Evolutionary conservation across 495 filamentous ascomycete genomes (phyloP).

Genomic region (Aspergillus homomorphus): DNA sequence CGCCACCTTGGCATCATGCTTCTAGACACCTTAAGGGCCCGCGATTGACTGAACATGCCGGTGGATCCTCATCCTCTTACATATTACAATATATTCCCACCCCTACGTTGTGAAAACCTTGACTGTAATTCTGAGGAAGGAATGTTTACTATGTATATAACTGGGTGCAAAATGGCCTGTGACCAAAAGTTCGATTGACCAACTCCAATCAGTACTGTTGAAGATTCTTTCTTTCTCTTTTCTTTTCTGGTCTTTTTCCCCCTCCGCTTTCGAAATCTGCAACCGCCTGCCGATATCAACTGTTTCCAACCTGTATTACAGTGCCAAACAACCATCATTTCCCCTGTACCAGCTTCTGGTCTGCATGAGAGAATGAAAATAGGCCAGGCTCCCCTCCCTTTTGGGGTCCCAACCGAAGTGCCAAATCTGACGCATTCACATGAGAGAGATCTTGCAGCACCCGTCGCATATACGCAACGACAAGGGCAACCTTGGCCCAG

Average conservation of each 20-base stretch:
- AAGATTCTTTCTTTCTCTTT: background rate
- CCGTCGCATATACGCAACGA: conserved; percentile 77
- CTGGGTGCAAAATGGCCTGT: no score
- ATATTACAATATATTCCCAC: no score
- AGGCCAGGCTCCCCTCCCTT: conserved; percentile 26
- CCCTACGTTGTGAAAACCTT: no score
- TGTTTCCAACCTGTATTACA: no score
- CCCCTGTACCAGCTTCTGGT: conserved; percentile 34
- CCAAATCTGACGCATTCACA: conserved; percentile 56
- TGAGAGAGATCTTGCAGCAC: conserved; percentile 60
- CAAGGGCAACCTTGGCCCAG: conserved; percentile 62
- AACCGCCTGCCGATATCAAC: background rate
- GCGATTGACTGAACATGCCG: no score
- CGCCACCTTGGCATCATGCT: background rate
- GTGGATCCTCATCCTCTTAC: no score
- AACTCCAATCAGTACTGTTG: background rate
- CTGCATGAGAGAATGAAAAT: conserved; percentile 35
- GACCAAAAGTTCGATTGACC: no score
- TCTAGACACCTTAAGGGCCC: no score
- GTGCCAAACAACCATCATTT: conserved; percentile 17
- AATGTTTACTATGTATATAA: no score
- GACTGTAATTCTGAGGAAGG: no score
- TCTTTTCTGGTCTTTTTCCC: no score
- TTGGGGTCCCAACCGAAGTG: conserved; percentile 31
- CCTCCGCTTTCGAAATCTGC: no score